Evolutionary conservation across 805 yeast genomes (phyloP).

Genomic region (Blastobotrys attinorum): DNA sequence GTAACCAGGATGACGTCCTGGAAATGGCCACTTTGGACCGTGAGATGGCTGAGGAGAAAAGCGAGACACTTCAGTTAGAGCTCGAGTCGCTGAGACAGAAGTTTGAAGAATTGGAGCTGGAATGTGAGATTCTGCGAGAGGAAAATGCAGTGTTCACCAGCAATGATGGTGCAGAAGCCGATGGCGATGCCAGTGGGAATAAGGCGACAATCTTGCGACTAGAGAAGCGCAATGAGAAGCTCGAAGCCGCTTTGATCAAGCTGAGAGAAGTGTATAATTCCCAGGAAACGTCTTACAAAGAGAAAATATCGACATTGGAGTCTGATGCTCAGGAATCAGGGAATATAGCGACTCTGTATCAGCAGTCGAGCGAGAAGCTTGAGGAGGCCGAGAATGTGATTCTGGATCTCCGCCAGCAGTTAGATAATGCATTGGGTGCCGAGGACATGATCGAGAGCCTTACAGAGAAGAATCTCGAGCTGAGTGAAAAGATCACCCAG

Average conservation of each 20-base stretch:
- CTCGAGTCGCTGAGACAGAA: conserved; percentile 15
- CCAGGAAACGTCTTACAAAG: conserved; percentile 17
- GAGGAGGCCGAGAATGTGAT: conserved; percentile 17
- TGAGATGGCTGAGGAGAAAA: conserved; percentile 31
- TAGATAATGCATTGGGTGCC: conserved; percentile 29
- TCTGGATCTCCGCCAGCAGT: conserved; percentile 19
- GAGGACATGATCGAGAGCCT: conserved; percentile 32
- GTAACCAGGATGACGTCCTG: conserved; percentile 21
- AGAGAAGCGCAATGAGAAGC: conserved; percentile 30
- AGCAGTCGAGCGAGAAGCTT: conserved; percentile 10
- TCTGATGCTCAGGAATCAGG: conserved; percentile 14
- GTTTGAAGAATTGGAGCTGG: conserved; percentile 20
- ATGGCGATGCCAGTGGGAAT: no score
- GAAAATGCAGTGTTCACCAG: conserved; percentile 14
- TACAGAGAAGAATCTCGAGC: conserved; percentile 32
- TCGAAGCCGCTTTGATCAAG: conserved; percentile 38
- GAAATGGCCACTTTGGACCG: conserved; percentile 29
- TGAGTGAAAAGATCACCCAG: conserved; percentile 30
- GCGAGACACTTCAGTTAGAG: conserved; percentile 21
- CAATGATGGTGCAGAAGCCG: neutral
- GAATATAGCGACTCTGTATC: conserved; percentile 10
- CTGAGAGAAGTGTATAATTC: conserved; percentile 24
- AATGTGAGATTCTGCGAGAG: conserved; percentile 22
- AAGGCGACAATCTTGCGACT: conserved; percentile 7
- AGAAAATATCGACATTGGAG: conserved; percentile 15